Evolutionary conservation across 805 yeast genomes (phyloP), one percentile per base, ranked within the genome.

Genomic region (Phaffomyces opuntiae): DNA sequence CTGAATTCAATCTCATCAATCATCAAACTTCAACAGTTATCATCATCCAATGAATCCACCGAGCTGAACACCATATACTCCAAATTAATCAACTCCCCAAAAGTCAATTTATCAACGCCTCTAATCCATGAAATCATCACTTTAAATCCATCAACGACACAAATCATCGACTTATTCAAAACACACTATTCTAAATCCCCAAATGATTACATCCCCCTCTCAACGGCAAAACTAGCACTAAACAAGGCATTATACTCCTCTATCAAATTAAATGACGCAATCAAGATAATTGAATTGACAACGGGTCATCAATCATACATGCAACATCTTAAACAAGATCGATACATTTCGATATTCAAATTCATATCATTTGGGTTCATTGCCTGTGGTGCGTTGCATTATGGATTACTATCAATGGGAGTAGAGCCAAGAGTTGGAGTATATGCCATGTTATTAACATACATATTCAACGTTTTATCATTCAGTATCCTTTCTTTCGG

Each of bases 181-280:
- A 11, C 27, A 4, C 49, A 40, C 53, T 7, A 47, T 45, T 7
- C 36, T 17, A 35, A 31, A 19, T 39, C 42, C 32, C 51, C 52
- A 14, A 24, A 19, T 1, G 4, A n/a, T 1, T 46, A 41, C 34
- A 67, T 79, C 9, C 66, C 65, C 66, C 65, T 9, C 61, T 63
- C 41, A 59, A 62, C 0, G 56, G 79, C 83, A 4, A 68, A 81
- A 66, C 73, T 83, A n/a, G 85, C 89, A 4, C 75, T 84, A 49
- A 61, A 90, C 17, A 61, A 71, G 37, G 68, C 80, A n/a, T 59
- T 83, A 3, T 80, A 70, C 64, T 70, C 75, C 63, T 69, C 76
- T 49, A 83, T 78, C 1, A 78, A 82, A 41, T 68, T 81, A 48
- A 68, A 70, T 26, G 67, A 68, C 37, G 87, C 89, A 0, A 61